Evolutionary conservation across 1,284 basidiomycete species (phyloP).

Genomic region (Fomitiporia mediterranea): DNA sequence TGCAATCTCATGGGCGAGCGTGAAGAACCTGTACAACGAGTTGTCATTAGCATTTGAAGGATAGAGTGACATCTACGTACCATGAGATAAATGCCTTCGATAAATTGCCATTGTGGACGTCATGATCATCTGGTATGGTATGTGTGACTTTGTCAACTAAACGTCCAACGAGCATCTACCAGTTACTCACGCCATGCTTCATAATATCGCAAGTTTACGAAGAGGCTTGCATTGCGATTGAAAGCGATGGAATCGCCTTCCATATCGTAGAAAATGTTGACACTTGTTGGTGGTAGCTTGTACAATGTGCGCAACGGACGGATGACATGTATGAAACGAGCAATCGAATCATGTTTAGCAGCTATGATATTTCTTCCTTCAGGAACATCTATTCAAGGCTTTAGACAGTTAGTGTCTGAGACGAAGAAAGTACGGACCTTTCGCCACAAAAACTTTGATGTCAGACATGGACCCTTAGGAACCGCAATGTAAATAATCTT

Average conservation of each 20-base stretch:
- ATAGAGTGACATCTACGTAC: constrained; percentile 33
- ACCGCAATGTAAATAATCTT: background rate
- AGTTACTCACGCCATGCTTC: constrained; percentile 77
- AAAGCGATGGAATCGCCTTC: constrained; percentile 87
- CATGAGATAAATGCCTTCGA: constrained; percentile 79
- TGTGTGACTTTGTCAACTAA: constrained; percentile 12
- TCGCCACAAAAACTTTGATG: constrained; percentile 64
- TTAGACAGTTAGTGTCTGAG: too few species aligned
- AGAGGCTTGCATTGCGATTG: constrained; percentile 86
- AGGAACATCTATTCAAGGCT: constrained; percentile 43
- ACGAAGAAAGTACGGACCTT: constrained; percentile 42
- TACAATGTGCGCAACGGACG: constrained; percentile 55
- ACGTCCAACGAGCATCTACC: background rate
- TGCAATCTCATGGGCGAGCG: constrained; percentile 88
- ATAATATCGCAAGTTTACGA: constrained; percentile 86
- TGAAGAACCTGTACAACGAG: constrained; percentile 65
- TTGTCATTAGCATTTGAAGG: background rate
- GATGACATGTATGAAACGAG: constrained; percentile 68
- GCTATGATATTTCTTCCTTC: constrained; percentile 46
- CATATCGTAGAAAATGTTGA: constrained; percentile 87
- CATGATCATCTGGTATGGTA: constrained; percentile 54
- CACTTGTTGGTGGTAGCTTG: constrained; percentile 56
- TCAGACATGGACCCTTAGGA: constrained; percentile 53
- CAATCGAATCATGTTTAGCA: constrained; percentile 49
- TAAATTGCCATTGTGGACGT: constrained; percentile 54